Evolutionary conservation across 2,329 filamentous ascomycete genomes (phyloP).

Genomic region (Aspergillus pseudonomiae): DNA sequence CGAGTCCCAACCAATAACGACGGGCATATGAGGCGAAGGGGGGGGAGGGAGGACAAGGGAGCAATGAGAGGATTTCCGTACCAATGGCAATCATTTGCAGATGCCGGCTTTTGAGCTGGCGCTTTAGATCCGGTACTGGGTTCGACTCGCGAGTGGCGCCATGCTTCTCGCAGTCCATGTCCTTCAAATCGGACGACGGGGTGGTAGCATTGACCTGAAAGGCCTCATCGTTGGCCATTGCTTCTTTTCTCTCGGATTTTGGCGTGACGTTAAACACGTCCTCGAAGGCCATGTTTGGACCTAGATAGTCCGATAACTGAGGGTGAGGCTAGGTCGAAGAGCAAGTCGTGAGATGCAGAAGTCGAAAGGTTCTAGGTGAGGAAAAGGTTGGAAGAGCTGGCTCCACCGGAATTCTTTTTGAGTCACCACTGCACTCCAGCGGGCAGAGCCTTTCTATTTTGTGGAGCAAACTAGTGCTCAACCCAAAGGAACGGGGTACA

Average conservation of each 20-base stretch:
- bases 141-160: conserved; percentile 55
- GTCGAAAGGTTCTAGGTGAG: conserved; percentile 7
- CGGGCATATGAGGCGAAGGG: not conserved
- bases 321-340: not conserved
- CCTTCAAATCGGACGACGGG: conserved; percentile 22
- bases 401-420: conserved; percentile 15
- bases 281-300: conserved; percentile 29
- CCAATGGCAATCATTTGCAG: conserved; percentile 99
- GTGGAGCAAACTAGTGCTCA: not conserved
- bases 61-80: conserved; percentile 45
- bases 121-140: conserved; percentile 65
- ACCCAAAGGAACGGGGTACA: not conserved
- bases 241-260: conserved; percentile 24
- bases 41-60: not conserved
- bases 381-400: conserved; percentile 13
- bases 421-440: not conserved
- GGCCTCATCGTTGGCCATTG: conserved; percentile 28
- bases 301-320: conserved; percentile 12
- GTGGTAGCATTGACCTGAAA: conserved; percentile 25
- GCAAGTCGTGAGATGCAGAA: conserved; percentile 7
- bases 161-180: conserved; percentile 43
- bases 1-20: not conserved
- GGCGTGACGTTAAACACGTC: conserved; percentile 19
- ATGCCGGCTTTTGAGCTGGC: conserved; percentile 82
- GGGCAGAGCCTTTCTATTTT: conserved; percentile 1